Conservation (phyloP, 208 protist genomes). For the Lotmaria passim region DNA sequence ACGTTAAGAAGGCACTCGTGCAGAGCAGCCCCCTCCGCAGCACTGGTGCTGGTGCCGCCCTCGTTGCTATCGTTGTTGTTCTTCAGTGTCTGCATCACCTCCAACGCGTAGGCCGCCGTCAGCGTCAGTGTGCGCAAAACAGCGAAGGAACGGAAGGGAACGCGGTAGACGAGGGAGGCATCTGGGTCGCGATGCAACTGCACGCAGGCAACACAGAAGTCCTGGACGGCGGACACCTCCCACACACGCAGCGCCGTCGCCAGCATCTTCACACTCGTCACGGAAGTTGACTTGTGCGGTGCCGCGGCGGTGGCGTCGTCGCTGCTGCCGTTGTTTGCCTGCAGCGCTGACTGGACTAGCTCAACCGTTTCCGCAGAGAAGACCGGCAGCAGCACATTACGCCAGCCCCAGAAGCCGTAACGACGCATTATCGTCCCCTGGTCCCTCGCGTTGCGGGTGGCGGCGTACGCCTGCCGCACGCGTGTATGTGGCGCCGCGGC, state of each 20-base stretch:
- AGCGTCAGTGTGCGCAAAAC: conserved; percentile 23
- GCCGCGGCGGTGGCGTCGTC: not conserved
- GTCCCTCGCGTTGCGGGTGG: conserved; percentile 13
- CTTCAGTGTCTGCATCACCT: conserved; percentile 19
- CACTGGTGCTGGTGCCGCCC: not conserved
- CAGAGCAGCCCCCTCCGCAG: conserved; percentile 91
- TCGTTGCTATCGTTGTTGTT: not conserved
- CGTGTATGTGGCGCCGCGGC: conserved; percentile 13
- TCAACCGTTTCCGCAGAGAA: conserved; percentile 10
- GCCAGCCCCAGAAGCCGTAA: conserved; percentile 32
- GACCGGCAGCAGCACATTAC: conserved; percentile 24
- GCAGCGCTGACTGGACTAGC: conserved; percentile 13
- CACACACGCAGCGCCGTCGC: conserved; percentile 36
- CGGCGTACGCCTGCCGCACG: conserved; percentile 18
- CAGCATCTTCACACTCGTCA: conserved; percentile 14
- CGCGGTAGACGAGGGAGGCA: conserved; percentile 11
- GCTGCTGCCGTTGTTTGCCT: not conserved
- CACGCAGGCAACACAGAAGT: conserved; percentile 16
- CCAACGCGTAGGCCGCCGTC: conserved; percentile 21
- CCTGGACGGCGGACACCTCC: conserved; percentile 94
- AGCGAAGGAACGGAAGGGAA: conserved; percentile 11
- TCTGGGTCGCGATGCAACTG: conserved; percentile 23
- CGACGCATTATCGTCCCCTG: conserved; percentile 21
- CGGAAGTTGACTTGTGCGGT: not conserved
- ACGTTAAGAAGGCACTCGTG: conserved; percentile 71